Evolutionary conservation across 192 early-diverging fungal species (phyloP), one percentile per base, ranked within the genome.

Genomic region (Lobosporangium transversale): DNA sequence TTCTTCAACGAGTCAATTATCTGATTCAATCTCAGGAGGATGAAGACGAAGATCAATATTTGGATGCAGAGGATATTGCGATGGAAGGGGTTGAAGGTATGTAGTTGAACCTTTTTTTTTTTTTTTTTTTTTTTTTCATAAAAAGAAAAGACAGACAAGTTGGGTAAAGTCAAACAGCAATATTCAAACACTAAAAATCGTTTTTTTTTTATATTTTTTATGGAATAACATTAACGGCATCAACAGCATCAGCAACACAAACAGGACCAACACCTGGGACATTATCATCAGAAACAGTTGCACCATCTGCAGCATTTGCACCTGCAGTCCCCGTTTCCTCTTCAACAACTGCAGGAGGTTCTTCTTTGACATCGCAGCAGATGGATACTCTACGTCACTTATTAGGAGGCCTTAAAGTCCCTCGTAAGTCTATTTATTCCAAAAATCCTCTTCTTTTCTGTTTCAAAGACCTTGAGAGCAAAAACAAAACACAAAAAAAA

Each of bases 1-100:
- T 90, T 18, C 75, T 86, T 3, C 61, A 63, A 21, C 70, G 75
- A 18, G 84, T 91, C 40, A 95, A 92, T 61, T 43, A 68, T 11
- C 54, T 88, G 51, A 82, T 94, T 48, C 58, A 76, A 1, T 47
- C 50, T 11, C 54, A 65, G 20, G 70, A 47, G 9, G 70, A 70
- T 30, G 64, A 66, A 43, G 80, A 84, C 53, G 78, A 82, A 7
- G 67, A 80, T 21, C 56, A 62, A 15, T 66, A 48, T 17, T 47
- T 80, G 42, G 62, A 64, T 32, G n/a, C n/a, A n/a, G 79, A 84
- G 36, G 56, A 68, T 37, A 48, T 51, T 20, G 44, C 59, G 12
- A 75, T 75, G 71, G 71, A 66, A 29, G 62, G 23, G 29, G 55
- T 54, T 5, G 70, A 74, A 52, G 55, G n/a, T n/a, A 35, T 45